Percentiles rank a stretch among this genome's conserved stretches.
phyloP scores from a whole-genome alignment of 2,329 filamentous ascomycete species.

The Huntiella moniliformis region DNA sequence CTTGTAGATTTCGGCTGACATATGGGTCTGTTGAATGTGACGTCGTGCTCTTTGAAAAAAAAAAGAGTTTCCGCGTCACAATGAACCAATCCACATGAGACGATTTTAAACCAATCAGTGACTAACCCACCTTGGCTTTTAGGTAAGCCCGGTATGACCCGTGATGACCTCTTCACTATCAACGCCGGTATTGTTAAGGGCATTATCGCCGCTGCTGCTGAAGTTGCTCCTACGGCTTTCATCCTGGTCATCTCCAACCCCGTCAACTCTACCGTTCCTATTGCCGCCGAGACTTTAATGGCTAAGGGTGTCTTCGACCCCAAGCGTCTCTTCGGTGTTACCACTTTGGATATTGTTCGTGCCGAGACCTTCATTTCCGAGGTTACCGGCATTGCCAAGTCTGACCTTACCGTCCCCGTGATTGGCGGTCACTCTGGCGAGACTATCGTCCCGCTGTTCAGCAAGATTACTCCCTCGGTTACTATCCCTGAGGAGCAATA shows the following conservation, averaged over 20 bases:
- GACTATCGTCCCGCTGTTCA: constrained; percentile 96
- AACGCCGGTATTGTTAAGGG: constrained; percentile 96
- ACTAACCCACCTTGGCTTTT: constrained; percentile 2
- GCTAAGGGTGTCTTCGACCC: constrained; percentile 81
- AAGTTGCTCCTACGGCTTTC: constrained; percentile 81
- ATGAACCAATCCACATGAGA: no score
- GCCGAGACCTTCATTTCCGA: constrained; percentile 91
- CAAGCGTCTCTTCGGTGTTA: constrained; percentile 93
- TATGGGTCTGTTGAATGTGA: no score
- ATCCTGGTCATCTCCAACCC: constrained; percentile 98
- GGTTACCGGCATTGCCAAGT: constrained; percentile 64
- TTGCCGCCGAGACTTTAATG: constrained; percentile 94
- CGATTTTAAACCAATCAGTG: not conserved
- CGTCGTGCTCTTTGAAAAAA: no score
- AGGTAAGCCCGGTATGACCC: constrained; percentile 99
- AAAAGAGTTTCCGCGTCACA: no score
- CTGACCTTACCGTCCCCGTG: constrained; percentile 70
- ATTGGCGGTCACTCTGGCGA: constrained; percentile 94
- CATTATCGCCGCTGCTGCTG: constrained; percentile 70
- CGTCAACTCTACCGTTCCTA: constrained; percentile 96
- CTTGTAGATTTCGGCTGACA: not conserved
- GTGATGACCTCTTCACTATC: constrained; percentile 99
- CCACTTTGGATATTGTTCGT: constrained; percentile 93
- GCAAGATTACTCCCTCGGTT: constrained; percentile 64
- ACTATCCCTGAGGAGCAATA: constrained; percentile 78